Evolutionary conservation across 1,284 basidiomycete genomes (phyloP).

Genomic region (Leccinum griseonigrum): DNA sequence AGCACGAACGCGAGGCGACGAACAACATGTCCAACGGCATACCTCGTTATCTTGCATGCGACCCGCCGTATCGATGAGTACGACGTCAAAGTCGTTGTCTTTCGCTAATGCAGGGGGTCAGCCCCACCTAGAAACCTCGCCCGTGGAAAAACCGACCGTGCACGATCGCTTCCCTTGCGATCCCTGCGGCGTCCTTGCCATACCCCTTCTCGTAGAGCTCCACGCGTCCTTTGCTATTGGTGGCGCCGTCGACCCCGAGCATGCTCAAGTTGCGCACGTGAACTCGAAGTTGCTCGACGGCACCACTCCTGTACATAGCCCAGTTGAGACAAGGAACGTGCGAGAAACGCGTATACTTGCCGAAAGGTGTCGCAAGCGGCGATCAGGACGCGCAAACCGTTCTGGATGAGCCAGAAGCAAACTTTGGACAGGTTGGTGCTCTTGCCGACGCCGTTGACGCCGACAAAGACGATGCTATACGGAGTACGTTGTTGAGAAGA

Average conservation of each 20-base stretch:
- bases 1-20: neutral
- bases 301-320: constrained; percentile 67
- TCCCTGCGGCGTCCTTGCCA: constrained; percentile 97
- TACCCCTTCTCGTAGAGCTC: constrained; percentile 97
- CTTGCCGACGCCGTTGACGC: constrained; percentile 99
- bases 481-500: constrained; percentile 78
- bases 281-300: constrained; percentile 96
- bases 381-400: constrained; percentile 89
- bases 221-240: constrained; percentile 71
- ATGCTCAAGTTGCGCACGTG: constrained; percentile 95
- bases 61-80: constrained; percentile 96
- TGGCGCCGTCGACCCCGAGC: constrained; percentile 71
- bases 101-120: constrained; percentile 50
- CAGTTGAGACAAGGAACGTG: neutral
- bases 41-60: constrained; percentile 99
- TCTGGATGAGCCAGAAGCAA: constrained; percentile 98
- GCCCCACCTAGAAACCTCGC: neutral
- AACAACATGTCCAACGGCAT: constrained; percentile 18
- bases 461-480: constrained; percentile 95
- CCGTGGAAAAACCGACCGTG: constrained; percentile 57
- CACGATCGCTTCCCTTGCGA: constrained; percentile 91
- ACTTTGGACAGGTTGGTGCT: constrained; percentile 98
- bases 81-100: constrained; percentile 89
- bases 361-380: constrained; percentile 99
- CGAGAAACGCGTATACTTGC: constrained; percentile 35